These are phyloP conservation scores for Fusarium duplospermum DNA, from an alignment of 2,329 filamentous ascomycete genomes.

Conservation along the genomic window DNA sequence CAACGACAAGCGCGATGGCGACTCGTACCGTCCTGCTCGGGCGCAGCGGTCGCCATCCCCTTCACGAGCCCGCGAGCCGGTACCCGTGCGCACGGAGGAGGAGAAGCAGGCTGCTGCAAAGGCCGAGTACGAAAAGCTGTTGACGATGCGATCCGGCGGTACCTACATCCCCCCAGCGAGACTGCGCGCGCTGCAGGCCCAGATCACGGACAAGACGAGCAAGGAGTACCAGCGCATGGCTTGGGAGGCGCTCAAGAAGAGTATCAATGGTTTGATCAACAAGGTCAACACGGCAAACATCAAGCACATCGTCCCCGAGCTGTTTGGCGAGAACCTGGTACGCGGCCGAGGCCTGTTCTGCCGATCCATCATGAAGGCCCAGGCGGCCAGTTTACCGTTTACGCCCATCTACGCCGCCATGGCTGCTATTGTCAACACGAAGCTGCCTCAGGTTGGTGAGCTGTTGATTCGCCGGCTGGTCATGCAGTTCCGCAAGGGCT, in stretches of 20 bases:
- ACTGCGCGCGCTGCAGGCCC: constrained; percentile 90
- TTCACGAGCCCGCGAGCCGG: constrained; percentile 50
- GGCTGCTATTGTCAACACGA: constrained; percentile 97
- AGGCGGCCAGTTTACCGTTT: constrained; percentile 94
- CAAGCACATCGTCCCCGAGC: constrained; percentile 94
- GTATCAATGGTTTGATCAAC: constrained; percentile 98
- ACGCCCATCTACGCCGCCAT: constrained; percentile 97
- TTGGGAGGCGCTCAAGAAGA: constrained; percentile 99
- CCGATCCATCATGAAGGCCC: constrained; percentile 97
- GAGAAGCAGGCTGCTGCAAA: constrained; percentile 90
- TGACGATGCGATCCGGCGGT: constrained; percentile 93
- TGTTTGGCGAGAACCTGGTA: constrained; percentile 94
- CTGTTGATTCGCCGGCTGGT: constrained; percentile 86
- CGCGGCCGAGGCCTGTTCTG: constrained; percentile 93
- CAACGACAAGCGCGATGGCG: constrained; percentile 57
- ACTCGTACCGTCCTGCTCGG: constrained; percentile 61
- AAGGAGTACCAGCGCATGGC: constrained; percentile 99
- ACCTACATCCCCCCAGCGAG: constrained; percentile 96
- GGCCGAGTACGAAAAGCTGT: constrained; percentile 91
- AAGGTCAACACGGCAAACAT: constrained; percentile 99
- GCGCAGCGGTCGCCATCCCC: constrained; percentile 41
- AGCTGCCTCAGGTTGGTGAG: constrained; percentile 94
- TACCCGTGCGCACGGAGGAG: constrained; percentile 72
- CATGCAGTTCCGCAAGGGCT: constrained; percentile 94
- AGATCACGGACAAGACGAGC: constrained; percentile 95